These are phyloP conservation scores for Clarireedia hainanense DNA, from an alignment of 2,329 filamentous ascomycete genomes.

Conservation along the genomic window DNA sequence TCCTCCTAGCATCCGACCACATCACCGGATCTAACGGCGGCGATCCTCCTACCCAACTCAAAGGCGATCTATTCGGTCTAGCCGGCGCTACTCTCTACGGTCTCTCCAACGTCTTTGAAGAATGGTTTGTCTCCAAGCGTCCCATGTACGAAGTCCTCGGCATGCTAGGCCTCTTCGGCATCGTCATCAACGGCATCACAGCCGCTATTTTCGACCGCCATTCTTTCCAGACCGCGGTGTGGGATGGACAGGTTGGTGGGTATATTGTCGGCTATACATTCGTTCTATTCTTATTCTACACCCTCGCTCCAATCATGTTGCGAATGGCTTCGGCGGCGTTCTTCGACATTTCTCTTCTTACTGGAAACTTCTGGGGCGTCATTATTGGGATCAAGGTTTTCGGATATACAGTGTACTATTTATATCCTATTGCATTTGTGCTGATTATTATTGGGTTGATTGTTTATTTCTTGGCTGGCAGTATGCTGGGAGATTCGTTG, in stretches of 20 bases:
- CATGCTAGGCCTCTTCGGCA: conserved; percentile 81
- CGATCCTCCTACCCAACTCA: conserved; percentile 63
- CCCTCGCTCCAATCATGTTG: conserved; percentile 76
- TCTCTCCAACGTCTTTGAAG: conserved; percentile 82
- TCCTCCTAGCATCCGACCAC: conserved; percentile 82
- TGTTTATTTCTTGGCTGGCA: conserved; percentile 80
- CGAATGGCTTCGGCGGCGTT: conserved; percentile 88
- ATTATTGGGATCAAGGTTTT: conserved; percentile 88
- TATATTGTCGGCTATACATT: conserved; percentile 90
- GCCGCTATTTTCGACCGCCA: conserved; percentile 84
- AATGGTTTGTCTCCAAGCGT: conserved; percentile 81
- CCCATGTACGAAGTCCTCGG: conserved; percentile 91
- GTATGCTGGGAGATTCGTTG: conserved; percentile 73
- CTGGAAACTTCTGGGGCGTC: conserved; percentile 94
- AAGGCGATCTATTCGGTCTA: conserved; percentile 88
- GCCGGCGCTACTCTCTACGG: conserved; percentile 88
- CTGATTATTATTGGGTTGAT: conserved; percentile 80
- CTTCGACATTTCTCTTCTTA: conserved; percentile 91
- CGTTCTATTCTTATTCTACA: conserved; percentile 77
- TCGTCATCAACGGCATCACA: conserved; percentile 85
- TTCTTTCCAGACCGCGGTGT: conserved; percentile 57
- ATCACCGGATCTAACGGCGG: conserved; percentile 68
- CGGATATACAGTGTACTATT: conserved; percentile 68
- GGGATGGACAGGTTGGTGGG: conserved; percentile 62
- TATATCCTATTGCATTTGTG: conserved; percentile 95